Base-by-base conservation (phyloP, 140 eudicot species). In the Bidens hawaiensis region DNA sequence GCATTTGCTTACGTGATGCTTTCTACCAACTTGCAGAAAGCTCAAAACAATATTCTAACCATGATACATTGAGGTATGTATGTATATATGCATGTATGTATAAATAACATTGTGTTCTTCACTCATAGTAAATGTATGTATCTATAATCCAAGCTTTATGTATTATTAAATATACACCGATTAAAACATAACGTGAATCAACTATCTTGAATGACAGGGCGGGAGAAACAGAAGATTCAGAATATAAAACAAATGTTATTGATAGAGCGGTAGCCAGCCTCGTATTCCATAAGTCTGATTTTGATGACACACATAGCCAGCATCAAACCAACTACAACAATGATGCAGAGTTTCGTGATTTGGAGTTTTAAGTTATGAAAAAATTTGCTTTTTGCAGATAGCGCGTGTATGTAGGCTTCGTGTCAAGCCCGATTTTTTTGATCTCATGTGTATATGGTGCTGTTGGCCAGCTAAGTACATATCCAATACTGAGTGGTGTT, bases 21-120 rank as follows among this genome's bases (percentile, higher is more conserved):
- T 74, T 88, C 51, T 88, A 88, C 58, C 94, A 94, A 56, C 94
- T 88, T 65, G 96, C 96, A n/a, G 78, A 79, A 63, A 81, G 80
- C 76, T 88, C 96, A 3, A 79, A 76, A 70, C 75, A 77, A 18
- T 54, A 53, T 34, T 55, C 78, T 27, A 21, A 34, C 50, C 70
- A 68, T 46, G 79, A 55, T 49, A 34, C 65, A 31, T 25, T 45
- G 6, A 87, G 88, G 95, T 78, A 81, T 60, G 14, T 60, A 8
- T n/a, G n/a, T n/a, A n/a, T n/a, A n/a, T n/a, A n/a, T n/a, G n/a
- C n/a, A n/a, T n/a, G n/a, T n/a, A n/a, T n/a, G n/a, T n/a, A n/a
- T n/a, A n/a, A n/a, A n/a, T 64, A 43, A 34, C 34, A 18, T 45
- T 24, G 10, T 59, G 6, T 60, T 70, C 51, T 5, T 55, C 24